Conservation (phyloP, 305 asterid genomes). For the Coffea humblotiana region DNA sequence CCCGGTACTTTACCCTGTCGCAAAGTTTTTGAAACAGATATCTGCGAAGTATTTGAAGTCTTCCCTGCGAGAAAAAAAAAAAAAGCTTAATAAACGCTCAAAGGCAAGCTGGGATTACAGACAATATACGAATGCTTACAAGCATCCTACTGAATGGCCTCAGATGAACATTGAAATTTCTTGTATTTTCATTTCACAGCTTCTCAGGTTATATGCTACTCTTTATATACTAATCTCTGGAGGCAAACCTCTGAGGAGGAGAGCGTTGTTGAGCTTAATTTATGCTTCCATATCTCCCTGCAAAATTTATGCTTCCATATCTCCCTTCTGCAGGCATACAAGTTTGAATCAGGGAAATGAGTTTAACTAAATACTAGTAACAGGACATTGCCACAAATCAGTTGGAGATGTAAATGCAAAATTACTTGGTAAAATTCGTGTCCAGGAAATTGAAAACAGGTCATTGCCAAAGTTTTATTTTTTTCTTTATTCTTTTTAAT, state of each 20-base stretch:
- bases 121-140: not conserved
- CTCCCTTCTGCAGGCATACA: slow-evolving; percentile 43
- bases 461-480: slow-evolving; percentile 28
- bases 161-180: not conserved
- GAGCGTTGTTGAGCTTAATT: slow-evolving; percentile 53
- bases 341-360: not conserved
- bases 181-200: not conserved
- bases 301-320: slow-evolving; percentile 43
- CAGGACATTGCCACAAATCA: not conserved
- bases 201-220: not conserved
- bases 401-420: not conserved
- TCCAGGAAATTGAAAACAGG: slow-evolving; percentile 68
- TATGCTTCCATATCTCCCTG: slow-evolving; percentile 22
- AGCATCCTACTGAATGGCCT: not conserved
- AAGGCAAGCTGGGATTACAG: not conserved
- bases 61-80: slow-evolving; percentile 26
- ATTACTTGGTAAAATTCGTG: slow-evolving; percentile 67
- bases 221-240: no score
- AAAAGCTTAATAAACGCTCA: not conserved
- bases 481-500: not conserved
- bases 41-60: slow-evolving; percentile 45
- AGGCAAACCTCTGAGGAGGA: slow-evolving; percentile 42
- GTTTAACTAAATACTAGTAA: not conserved
- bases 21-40: slow-evolving; percentile 45
- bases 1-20: slow-evolving; percentile 45